Base-by-base conservation (phyloP, 345 rosid genomes). In the Cardiospermum halicacabum region DNA sequence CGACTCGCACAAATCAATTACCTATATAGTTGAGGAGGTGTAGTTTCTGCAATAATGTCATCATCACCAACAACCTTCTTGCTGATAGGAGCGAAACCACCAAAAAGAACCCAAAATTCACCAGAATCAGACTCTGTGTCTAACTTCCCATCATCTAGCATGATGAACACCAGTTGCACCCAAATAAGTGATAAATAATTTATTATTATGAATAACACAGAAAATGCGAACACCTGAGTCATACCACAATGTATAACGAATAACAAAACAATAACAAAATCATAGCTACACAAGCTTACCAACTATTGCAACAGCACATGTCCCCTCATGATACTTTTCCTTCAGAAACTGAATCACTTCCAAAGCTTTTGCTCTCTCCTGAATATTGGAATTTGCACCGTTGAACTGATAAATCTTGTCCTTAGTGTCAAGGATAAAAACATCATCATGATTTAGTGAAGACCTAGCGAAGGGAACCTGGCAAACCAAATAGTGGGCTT, bases 391-490 rank as follows among this genome's bases (percentile, higher is more conserved):
- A 76, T 95, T 91, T 74, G 96, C 82, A 60, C 97, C 99, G 72
- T 95, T 95, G 84, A 95, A 95, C 80, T 95, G 99, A 83, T 80
- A 95, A 54, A 95, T 87, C 84, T 95, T 95, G 48, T 79, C 70
- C 69, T 84, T 66, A 40, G 89, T 80, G 69, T 95, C 97, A 78
- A 95, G 76, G 73, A 91, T 91, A 80, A 95, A 95, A 64, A 95
- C 96, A 76, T 95, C 99, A 76, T 91, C 99, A 34, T 95, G 99
- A 83, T 95, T 95, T 71, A 91, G 73, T 43, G 96, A 87, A 65
- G 99, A 82, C 27, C 99, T 89, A 64, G 91, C 91, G 75, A 95
- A 95, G 65, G 99, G 90, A 77, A 91, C 86, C 99, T 95, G 82
- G 64, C 65, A 49, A 61, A 67, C 68, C 34, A 74, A 74, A 71